Evolutionary conservation across 805 yeast genomes (phyloP).

Genomic region (Suhomyces faveliae): DNA sequence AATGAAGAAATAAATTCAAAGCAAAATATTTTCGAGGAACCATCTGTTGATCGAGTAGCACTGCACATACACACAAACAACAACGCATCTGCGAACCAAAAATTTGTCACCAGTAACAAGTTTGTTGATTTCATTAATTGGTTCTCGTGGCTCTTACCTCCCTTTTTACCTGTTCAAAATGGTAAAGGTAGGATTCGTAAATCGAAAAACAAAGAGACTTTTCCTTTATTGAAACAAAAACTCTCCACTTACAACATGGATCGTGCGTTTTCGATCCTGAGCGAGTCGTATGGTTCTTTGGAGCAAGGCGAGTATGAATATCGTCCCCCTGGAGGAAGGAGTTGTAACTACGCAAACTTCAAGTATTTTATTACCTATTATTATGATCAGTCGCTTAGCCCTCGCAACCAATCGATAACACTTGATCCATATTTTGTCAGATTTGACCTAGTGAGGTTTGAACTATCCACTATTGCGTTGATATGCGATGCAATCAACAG

Average conservation of each 20-base stretch:
- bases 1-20: background rate
- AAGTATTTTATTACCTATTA: slow-evolving; percentile 18
- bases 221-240: slow-evolving; percentile 15
- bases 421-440: slow-evolving; percentile 26
- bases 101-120: background rate
- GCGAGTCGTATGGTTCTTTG: slow-evolving; percentile 7
- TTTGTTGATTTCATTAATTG: slow-evolving; percentile 12
- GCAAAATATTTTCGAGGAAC: background rate
- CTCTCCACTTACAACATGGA: slow-evolving; percentile 21
- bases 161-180: slow-evolving; percentile 14
- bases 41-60: background rate
- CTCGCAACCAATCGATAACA: slow-evolving; percentile 17
- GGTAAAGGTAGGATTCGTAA: slow-evolving; percentile 1
- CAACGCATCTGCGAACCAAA: background rate
- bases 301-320: background rate
- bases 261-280: slow-evolving; percentile 13
- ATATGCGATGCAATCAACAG: slow-evolving; percentile 11
- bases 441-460: slow-evolving; percentile 18
- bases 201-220: slow-evolving; percentile 5
- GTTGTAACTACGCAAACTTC: slow-evolving; percentile 8
- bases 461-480: slow-evolving; percentile 13
- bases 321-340: background rate
- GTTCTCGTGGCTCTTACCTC: slow-evolving; percentile 24
- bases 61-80: background rate
- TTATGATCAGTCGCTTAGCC: slow-evolving; percentile 21